phyloP scores from a whole-genome alignment of 2,329 filamentous ascomycete species.

The Aschersonia sp. region DNA sequence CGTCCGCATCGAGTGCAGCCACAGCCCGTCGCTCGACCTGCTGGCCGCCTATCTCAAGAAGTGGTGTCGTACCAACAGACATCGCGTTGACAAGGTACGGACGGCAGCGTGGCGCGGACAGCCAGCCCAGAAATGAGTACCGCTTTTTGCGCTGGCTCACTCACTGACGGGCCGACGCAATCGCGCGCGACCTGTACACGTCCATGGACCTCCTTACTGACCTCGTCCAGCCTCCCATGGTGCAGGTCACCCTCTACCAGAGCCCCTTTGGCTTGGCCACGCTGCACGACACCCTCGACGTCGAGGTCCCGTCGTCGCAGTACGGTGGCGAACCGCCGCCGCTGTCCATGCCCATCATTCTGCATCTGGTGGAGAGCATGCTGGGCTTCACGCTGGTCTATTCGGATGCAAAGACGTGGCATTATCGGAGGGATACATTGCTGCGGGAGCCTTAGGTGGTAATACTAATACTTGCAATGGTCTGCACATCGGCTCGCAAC shows the following conservation, averaged over 20 bases:
- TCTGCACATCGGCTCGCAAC: not conserved
- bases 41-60: conserved; percentile 30
- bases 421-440: conserved; percentile 10
- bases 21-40: conserved; percentile 28
- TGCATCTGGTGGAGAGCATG: conserved; percentile 30
- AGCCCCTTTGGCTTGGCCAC: conserved; percentile 28
- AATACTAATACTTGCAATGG: not conserved
- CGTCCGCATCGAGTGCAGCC: conserved; percentile 28
- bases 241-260: conserved; percentile 26
- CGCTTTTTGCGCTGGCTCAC: not conserved
- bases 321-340: conserved; percentile 14
- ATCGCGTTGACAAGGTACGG: conserved; percentile 19
- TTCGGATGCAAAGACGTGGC: conserved; percentile 10
- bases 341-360: conserved; percentile 26
- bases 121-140: too few species aligned
- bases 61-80: conserved; percentile 29
- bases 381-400: conserved; percentile 24
- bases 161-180: not conserved
- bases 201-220: too few species aligned
- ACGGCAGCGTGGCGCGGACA: not conserved
- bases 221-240: conserved; percentile 22
- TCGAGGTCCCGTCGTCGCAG: conserved; percentile 18
- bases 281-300: conserved; percentile 26
- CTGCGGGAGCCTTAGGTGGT: not conserved
- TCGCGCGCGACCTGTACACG: too few species aligned